Conservation (phyloP, 1,139 yeast genomes). For the Diutina catenulata region DNA sequence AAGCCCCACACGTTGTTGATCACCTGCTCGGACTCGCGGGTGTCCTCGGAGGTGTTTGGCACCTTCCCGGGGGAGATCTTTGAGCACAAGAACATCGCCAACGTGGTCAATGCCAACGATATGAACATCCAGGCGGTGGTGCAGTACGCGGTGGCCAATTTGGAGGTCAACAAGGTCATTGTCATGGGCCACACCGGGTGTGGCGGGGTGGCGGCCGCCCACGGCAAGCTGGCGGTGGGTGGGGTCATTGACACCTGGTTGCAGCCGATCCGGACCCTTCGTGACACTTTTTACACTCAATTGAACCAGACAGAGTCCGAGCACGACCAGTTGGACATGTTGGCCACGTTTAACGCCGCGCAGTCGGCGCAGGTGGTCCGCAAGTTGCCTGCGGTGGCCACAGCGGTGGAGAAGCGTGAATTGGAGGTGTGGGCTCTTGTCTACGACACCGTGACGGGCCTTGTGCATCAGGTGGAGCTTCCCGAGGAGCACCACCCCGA, state of each 20-base stretch:
- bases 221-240: neutral
- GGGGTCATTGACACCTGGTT: slow-evolving; percentile 4
- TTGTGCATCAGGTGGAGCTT: slow-evolving; percentile 1
- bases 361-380: neutral
- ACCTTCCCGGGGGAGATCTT: slow-evolving; percentile 2
- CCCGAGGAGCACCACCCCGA: neutral
- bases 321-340: neutral
- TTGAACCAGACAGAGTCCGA: neutral
- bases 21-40: slow-evolving; percentile 4
- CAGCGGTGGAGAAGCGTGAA: neutral
- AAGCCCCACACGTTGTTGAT: slow-evolving; percentile 3
- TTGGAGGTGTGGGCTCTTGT: slow-evolving; percentile 1
- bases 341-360: neutral
- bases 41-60: slow-evolving; percentile 2
- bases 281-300: neutral
- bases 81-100: slow-evolving; percentile 4
- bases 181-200: slow-evolving; percentile 4
- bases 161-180: slow-evolving; percentile 3
- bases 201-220: slow-evolving; percentile 2
- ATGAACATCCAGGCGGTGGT: slow-evolving; percentile 4
- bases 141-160: slow-evolving; percentile 4
- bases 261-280: neutral
- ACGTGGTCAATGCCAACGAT: neutral
- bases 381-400: neutral
- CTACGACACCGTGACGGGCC: slow-evolving; percentile 1